phyloP scores from a whole-genome alignment of 768 basidiomycete species.

The Boletus pseudopeckii region DNA sequence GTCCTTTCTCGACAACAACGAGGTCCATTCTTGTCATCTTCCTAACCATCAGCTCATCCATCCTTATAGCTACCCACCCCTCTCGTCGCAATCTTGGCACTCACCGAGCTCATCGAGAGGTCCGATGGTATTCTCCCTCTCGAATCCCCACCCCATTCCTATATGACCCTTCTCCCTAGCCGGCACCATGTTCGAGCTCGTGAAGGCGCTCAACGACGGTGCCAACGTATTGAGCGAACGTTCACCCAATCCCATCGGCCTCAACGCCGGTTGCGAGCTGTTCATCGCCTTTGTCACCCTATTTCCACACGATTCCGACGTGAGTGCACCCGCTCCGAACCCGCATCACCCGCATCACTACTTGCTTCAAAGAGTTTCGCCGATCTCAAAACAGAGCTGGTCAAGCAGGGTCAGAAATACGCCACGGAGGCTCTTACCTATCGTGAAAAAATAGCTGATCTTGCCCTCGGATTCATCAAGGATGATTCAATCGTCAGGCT shows the following conservation, averaged over 20 bases:
- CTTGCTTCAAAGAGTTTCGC: constrained; percentile 62
- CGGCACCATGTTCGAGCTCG: constrained; percentile 91
- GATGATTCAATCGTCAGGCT: constrained; percentile 82
- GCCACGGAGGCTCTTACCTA: constrained; percentile 77
- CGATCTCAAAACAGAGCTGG: constrained; percentile 78
- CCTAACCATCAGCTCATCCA: neutral
- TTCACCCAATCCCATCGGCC: constrained; percentile 75
- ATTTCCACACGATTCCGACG: constrained; percentile 78
- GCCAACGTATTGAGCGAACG: constrained; percentile 58
- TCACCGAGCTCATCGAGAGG: constrained; percentile 76
- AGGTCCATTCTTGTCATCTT: constrained; percentile 44
- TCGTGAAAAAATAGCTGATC: constrained; percentile 83
- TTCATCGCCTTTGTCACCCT: constrained; percentile 87
- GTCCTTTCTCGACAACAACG: constrained; percentile 56
- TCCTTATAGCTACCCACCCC: constrained; percentile 65
- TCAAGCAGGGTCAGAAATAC: constrained; percentile 77
- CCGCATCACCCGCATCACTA: constrained; percentile 2
- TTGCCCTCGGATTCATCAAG: constrained; percentile 89
- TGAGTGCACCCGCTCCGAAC: constrained; percentile 38
- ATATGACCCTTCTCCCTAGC: constrained; percentile 41
- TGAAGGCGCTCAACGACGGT: constrained; percentile 75
- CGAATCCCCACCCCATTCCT: neutral
- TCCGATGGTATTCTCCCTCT: constrained; percentile 62
- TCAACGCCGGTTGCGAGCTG: constrained; percentile 86
- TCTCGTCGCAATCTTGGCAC: constrained; percentile 81